Percentiles rank a stretch among this genome's conserved stretches.
Evolutionary conservation across 441 rosid species (phyloP).

Genomic region (Viola pubescens): DNA sequence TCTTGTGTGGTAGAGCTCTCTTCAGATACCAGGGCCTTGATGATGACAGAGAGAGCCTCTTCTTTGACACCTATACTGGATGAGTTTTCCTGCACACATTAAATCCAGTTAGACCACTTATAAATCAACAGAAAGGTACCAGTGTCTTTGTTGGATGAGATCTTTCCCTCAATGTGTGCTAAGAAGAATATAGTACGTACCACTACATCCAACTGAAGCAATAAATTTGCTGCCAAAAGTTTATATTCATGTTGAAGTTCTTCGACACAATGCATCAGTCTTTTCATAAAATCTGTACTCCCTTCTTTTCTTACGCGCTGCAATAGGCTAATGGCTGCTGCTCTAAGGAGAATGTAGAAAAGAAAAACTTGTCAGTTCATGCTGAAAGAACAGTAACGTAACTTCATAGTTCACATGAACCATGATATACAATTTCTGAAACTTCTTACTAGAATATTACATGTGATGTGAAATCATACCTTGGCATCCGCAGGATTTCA

Average conservation of each 20-base stretch:
- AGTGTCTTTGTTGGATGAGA: too few species aligned
- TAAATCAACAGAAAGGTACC: too few species aligned
- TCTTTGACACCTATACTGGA: slow-evolving; percentile 40
- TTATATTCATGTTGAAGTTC: slow-evolving; percentile 46
- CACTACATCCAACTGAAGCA: slow-evolving; percentile 63
- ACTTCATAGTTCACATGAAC: too few species aligned
- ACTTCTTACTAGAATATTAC: too few species aligned
- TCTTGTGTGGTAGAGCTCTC: slow-evolving; percentile 40
- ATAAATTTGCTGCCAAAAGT: slow-evolving; percentile 65
- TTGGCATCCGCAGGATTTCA: slow-evolving; percentile 66
- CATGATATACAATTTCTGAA: too few species aligned
- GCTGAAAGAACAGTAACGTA: too few species aligned
- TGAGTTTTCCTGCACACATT: slow-evolving; percentile 47
- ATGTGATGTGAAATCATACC: slow-evolving; percentile 30
- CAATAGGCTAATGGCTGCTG: slow-evolving; percentile 55
- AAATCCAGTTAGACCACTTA: background rate
- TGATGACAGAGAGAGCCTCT: slow-evolving; percentile 49
- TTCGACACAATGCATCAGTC: slow-evolving; percentile 35
- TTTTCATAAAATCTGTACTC: slow-evolving; percentile 34
- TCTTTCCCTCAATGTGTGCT: background rate
- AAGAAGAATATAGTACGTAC: slow-evolving; percentile 27
- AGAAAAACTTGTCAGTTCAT: too few species aligned
- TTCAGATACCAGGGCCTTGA: slow-evolving; percentile 40
- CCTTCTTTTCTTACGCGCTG: slow-evolving; percentile 60
- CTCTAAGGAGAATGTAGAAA: slow-evolving; percentile 31